These are phyloP conservation scores for Nemania abortiva DNA, from an alignment of 2,329 filamentous ascomycete species.

Conservation along the genomic window DNA sequence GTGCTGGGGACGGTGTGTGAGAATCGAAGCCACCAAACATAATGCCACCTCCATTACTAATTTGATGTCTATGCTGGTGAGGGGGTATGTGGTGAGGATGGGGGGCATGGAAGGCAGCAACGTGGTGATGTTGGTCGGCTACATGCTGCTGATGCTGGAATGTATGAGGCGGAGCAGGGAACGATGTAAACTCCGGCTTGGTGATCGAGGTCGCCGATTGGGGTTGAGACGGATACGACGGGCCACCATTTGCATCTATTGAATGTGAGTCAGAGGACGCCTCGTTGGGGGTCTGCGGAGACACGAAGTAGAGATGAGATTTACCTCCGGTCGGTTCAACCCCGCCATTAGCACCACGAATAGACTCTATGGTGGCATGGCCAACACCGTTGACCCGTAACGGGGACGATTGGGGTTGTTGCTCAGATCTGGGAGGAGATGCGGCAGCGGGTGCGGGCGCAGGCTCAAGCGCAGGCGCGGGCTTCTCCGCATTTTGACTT, in stretches of 20 bases:
- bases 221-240: constrained; percentile 39
- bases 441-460: constrained; percentile 36
- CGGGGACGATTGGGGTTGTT: constrained; percentile 18
- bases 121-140: constrained; percentile 42
- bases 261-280: constrained; percentile 18
- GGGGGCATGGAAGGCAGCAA: constrained; percentile 41
- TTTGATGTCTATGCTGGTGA: constrained; percentile 60
- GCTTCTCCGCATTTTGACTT: constrained; percentile 47
- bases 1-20: constrained; percentile 69
- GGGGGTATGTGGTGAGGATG: constrained; percentile 47
- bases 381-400: constrained; percentile 33
- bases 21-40: constrained; percentile 69
- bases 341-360: constrained; percentile 14
- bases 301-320: background rate
- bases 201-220: constrained; percentile 43
- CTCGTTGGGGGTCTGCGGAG: background rate
- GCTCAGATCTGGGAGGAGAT: constrained; percentile 28
- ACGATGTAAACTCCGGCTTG: constrained; percentile 40
- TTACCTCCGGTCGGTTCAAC: constrained; percentile 37
- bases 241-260: constrained; percentile 27
- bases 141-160: constrained; percentile 40
- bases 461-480: constrained; percentile 37
- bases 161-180: constrained; percentile 38
- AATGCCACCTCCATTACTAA: constrained; percentile 65
- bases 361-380: constrained; percentile 28